These are phyloP conservation scores for Pseudogymnoascus sp. DNA, from an alignment of 2,329 filamentous ascomycete genomes.

Conservation along the genomic window DNA sequence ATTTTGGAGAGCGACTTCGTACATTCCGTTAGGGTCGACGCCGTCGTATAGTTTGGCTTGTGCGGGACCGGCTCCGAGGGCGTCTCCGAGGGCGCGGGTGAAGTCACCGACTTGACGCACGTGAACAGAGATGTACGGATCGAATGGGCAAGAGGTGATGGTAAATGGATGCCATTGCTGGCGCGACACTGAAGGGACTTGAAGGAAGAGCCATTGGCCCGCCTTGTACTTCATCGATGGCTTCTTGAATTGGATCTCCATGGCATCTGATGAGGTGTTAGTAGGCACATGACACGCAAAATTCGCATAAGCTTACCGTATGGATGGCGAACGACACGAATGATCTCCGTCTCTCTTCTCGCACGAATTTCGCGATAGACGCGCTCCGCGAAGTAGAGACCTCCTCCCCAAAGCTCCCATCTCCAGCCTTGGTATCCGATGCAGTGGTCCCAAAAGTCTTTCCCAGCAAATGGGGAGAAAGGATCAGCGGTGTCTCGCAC, in stretches of 20 bases:
- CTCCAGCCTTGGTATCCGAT: constrained; percentile 94
- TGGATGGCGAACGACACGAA: constrained; percentile 88
- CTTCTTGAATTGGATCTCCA: constrained; percentile 96
- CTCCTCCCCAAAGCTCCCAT: constrained; percentile 86
- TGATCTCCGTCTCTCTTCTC: constrained; percentile 76
- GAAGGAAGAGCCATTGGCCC: constrained; percentile 95
- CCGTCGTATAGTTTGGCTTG: constrained; percentile 86
- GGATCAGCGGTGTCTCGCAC: constrained; percentile 69
- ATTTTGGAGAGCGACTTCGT: constrained; percentile 90
- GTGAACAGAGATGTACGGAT: constrained; percentile 89
- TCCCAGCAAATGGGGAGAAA: constrained; percentile 75
- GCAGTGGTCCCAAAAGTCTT: constrained; percentile 81
- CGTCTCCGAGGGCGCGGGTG: constrained; percentile 85
- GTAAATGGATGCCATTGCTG: constrained; percentile 99
- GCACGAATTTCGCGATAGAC: constrained; percentile 85
- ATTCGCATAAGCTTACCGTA: constrained; percentile 54
- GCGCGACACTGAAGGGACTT: constrained; percentile 77
- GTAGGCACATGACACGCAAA: not conserved
- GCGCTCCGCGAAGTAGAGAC: constrained; percentile 77
- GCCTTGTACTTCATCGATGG: constrained; percentile 97
- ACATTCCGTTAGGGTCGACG: constrained; percentile 91
- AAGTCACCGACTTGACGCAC: constrained; percentile 96
- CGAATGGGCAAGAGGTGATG: constrained; percentile 94
- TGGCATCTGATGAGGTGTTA: constrained; percentile 55
- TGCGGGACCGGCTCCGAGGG: constrained; percentile 80